Evolutionary conservation across 345 rosid species (phyloP).

Genomic region (Turnera subulata): DNA sequence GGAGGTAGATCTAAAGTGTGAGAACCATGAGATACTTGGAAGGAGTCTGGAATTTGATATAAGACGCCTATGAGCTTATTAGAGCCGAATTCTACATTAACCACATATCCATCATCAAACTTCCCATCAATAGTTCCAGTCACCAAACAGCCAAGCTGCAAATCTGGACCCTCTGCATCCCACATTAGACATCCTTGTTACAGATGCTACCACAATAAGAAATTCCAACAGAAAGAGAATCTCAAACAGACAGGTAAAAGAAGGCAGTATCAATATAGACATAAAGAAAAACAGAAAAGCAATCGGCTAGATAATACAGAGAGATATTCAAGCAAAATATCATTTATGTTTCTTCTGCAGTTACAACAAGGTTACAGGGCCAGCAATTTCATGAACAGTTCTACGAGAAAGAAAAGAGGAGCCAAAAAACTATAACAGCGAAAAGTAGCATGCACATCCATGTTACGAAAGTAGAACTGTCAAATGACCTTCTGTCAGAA

Average conservation of each 20-base stretch:
- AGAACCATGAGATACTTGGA: constrained; percentile 29
- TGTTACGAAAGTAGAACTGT: no score
- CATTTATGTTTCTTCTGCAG: not conserved
- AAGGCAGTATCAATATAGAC: not conserved
- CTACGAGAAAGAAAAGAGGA: no score
- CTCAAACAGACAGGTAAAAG: not conserved
- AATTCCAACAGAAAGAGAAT: not conserved
- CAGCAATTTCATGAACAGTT: not conserved
- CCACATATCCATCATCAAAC: constrained; percentile 69
- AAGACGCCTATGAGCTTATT: constrained; percentile 60
- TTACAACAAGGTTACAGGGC: not conserved
- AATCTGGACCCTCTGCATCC: constrained; percentile 34
- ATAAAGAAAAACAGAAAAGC: not conserved
- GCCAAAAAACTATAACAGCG: no score
- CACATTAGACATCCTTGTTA: not conserved
- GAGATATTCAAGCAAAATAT: not conserved
- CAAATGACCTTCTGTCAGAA: no score
- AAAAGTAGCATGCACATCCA: no score
- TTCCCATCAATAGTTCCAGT: constrained; percentile 75
- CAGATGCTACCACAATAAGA: not conserved
- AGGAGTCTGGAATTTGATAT: constrained; percentile 40
- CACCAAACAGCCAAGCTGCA: constrained; percentile 52
- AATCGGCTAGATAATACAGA: not conserved
- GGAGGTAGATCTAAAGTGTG: constrained; percentile 28
- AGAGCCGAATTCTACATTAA: constrained; percentile 52